Base-by-base conservation (phyloP, 768 basidiomycete species). In the Collybia nuda region DNA sequence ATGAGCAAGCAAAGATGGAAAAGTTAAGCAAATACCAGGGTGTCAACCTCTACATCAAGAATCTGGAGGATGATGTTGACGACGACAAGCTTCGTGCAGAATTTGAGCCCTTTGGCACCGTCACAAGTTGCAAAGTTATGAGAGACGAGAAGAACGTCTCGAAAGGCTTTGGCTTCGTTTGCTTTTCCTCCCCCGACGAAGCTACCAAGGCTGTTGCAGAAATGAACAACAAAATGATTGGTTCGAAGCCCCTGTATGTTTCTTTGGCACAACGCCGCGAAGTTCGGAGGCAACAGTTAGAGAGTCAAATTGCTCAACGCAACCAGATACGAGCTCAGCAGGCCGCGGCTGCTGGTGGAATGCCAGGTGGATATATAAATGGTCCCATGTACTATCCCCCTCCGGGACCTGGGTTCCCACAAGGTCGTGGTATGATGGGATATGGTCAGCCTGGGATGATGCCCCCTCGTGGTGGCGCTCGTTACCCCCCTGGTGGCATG, bases 191-290 rank as follows among this genome's bases (percentile, higher is more conserved):
- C 47, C 94, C 97, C 42, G 97, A 99, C 58, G 97, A 99, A 74
- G 95, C 97, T 19, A 98, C 93, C 64, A 98, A 98, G 78, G 97
- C 97, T 54, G 94, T 98, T 53, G 91, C 93, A 48, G 97, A 99
- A 78, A 97, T 99, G 94, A 99, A 99, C 82, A 98, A 97, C 84
- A 96, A 96, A 78, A 98, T 98, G 88, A 92, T 98, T 63, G 96
- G 96, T 55, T 84, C 88, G 58, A 99, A 99, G 76, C 97, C 97
- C 47, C 84, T 99, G 62, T 99, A 98, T 66, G 97, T 99, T 67
- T 95, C 96, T 37, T 86, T 98, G 58, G 97, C 97, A 59, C 97
- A 99, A 69, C 93, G 96, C 58, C 93, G 94, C 55, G 97, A 99
- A 65, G 91, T 97, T 63, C 91, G 97, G 68, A 85, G 95, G 64